Evolutionary conservation across 1,284 basidiomycete genomes (phyloP), one percentile per base, ranked within the genome.

Genomic region (Moesziomyces sp.): DNA sequence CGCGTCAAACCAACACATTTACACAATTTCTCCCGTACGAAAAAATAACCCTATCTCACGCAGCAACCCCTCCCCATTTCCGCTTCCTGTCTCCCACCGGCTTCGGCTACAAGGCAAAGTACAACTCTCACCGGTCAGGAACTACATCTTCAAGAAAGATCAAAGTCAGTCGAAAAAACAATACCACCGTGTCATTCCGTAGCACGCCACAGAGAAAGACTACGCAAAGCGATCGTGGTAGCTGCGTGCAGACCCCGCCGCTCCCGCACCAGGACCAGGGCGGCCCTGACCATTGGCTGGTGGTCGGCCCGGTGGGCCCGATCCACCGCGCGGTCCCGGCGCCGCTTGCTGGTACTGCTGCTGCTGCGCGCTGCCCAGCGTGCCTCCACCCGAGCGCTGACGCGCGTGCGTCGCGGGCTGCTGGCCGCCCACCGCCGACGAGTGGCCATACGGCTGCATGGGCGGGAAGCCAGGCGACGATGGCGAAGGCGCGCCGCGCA

Each of bases 401-500:
- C 72, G 52, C 2, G 67, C 67, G 38, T 74, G 72, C 19, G 61
- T 58, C 21, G 50, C 6, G 24, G 24, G 53, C 46, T 30, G 48
- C 45, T 46, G 61, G 21, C 71, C 61, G 43, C 59, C 54, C 3
- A 74, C 67, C 5, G 72, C 72, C 5, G 72, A 74, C 30, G 72
- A 74, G 11, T 71, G 72, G 11, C 72, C 72, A 11, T 60, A 65
- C 10, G 67, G 52, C 49, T 67, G 58, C 51, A 30, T 46, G 10
- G 71, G 58, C 6, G 48, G 54, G 40, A 72, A 71, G 3, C 50
- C 50, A 23, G 68, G 68, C 24, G 69, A 68, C 3, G 69, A 58
- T 13, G 73, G 73, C 11, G 70, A 72, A 11, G 63, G 70, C 5
- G 58, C 56, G 13, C 63, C 75, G 3, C 75, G 59, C 52, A 77